Base-by-base conservation (phyloP, 2,329 filamentous ascomycete species). In the Emergomyces orientalis region DNA sequence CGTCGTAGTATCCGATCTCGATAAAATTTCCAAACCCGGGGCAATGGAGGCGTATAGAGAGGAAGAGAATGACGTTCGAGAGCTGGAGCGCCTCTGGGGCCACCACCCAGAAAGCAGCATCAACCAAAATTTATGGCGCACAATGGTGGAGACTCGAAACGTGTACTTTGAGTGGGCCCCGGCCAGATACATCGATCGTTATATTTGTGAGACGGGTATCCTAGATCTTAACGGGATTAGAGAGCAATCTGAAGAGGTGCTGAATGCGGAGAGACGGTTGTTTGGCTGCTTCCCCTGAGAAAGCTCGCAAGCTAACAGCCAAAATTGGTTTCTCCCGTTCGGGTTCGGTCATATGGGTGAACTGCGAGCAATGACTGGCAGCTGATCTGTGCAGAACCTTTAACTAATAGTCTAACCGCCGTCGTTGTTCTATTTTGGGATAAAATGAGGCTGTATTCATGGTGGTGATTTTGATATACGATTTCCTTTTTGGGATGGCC, bases 151-250 rank as follows among this genome's bases (percentile, higher is more conserved):
- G 62, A 65, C 77, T 61, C 69, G 69, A 65, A 71, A 77, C 65
- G 70, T 80, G n/a, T 83, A 81, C 62, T 85, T 84, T 54, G 82
- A 85, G 73, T 84, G 81, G 81, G 75, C 83, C 54, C 75, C 79
- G 7, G 70, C 77, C 0, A 63, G 66, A 32, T 71, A 84, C 39
- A 74, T 85, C 25, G 77, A 83, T 66, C 69, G 70, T 2, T 85
- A 83, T 67, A 71, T 82, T 39, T 82, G 79, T 5, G 81, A 85
- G 63, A 71, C 77, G 9, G 82, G 82, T 0, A 66, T 76, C 17
- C 57, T 70, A 14, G 54, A 62, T 32, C 59, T 56, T 13, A 61
- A 63, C 13, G 66, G 69, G 13, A 70, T 71, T 57, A 54, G 54
- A 54, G 61, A 61, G 34, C 63, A 63, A 49, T 66, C 65, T 14